Base-by-base conservation (phyloP, 106 monocot species). In the Dendrobium chrysotoxum region DNA sequence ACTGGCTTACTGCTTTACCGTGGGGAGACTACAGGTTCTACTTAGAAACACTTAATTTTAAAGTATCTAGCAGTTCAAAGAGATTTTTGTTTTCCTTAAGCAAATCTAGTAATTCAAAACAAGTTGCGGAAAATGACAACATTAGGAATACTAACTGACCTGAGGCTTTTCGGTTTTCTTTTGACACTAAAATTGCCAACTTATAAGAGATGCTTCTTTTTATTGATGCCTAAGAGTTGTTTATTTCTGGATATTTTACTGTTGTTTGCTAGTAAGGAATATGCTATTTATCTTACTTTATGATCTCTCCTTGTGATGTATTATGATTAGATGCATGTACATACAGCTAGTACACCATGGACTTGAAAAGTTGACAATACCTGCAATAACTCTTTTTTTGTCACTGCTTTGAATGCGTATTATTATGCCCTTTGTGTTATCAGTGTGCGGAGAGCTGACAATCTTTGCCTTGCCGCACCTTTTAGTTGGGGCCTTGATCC, bases 11-110 rank as follows among this genome's bases (percentile, higher is more conserved):
- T 39, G 84, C 84, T 44, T 88, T 99, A 81, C 99, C 99, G 21
- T 99, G 99, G 99, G 99, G 95, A 86, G 91, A 93, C 79, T 99
- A 91, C 87, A 99, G 98, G 98, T 99, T 53, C 70, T 58, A 65
- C 61, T 61, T 61, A 28, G 5, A 50, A 46, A 50, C 30, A 13
- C 12, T 70, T 70, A 35, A 30, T 28, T 35, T 15, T 31, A 30
- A 15, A 5, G 74, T 74, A 38, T 71, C 15, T 71, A 71, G 15
- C 21, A 71, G 39, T 20, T 72, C 10, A 39, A 72, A 41, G 31
- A 70, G 35, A n/a, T 23, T 61, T 58, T 13, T 50, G 13, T 50
- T 61, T 61, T 61, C 4, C 35, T 15, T 35, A 15, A 30, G 15
- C 4, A 31, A n/a, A 21, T 41, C 15, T 74, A 74, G 21, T 74